A percentile compares a stretch with the other conserved stretches of the same genome.
Evolutionary conservation across 805 yeast genomes (phyloP).

Genomic region (Candida dajiaensis): DNA sequence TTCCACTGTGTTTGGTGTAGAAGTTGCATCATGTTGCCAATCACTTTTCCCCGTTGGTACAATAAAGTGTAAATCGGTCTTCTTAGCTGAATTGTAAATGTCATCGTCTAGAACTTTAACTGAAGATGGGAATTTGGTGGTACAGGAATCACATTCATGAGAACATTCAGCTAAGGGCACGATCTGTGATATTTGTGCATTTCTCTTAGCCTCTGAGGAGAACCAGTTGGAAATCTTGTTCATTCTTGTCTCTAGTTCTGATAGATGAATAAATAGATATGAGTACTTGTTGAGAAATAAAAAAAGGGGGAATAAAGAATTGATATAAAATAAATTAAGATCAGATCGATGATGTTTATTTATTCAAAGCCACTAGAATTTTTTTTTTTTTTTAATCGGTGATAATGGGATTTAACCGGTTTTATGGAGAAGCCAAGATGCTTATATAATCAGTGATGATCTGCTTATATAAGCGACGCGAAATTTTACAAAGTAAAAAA

Average conservation of each 20-base stretch:
- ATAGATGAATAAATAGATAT: too few relatives aligned
- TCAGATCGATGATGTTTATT: too few relatives aligned
- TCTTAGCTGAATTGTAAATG: slow-evolving; percentile 62
- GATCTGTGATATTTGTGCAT: slow-evolving; percentile 28
- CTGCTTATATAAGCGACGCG: background rate
- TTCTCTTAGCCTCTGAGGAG: slow-evolving; percentile 9
- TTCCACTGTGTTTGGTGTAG: slow-evolving; percentile 41
- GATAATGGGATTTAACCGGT: background rate
- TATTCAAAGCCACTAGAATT: background rate
- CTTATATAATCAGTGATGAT: too few relatives aligned
- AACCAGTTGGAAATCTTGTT: background rate
- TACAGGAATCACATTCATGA: slow-evolving; percentile 50
- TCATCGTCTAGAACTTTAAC: slow-evolving; percentile 35
- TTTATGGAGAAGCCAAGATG: too few relatives aligned
- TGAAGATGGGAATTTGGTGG: slow-evolving; percentile 45
- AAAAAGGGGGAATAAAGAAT: too few relatives aligned
- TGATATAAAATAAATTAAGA: too few relatives aligned
- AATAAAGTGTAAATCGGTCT: slow-evolving; percentile 65
- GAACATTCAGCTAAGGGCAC: slow-evolving; percentile 45
- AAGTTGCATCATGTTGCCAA: slow-evolving; percentile 75
- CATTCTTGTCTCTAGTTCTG: too few relatives aligned
- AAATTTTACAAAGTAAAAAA: too few relatives aligned
- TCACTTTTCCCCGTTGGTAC: slow-evolving; percentile 81
- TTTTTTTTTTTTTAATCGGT: background rate
- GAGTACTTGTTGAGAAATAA: too few relatives aligned